Conservation (phyloP, 768 basidiomycete genomes). For the Suillus discolor region DNA sequence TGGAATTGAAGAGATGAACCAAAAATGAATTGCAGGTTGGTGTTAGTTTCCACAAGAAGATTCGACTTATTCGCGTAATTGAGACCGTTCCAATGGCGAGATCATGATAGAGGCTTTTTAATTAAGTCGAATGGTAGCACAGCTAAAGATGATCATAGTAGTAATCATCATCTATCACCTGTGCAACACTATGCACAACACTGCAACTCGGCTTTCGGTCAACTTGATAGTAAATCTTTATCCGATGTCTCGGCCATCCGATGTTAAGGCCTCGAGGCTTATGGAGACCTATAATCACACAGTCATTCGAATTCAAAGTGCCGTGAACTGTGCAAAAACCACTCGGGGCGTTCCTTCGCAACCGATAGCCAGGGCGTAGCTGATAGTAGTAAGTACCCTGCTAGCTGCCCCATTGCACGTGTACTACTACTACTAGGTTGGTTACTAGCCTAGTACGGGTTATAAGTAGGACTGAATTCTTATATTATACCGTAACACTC, state of each 20-base stretch:
- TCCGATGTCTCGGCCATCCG: slow-evolving; percentile 8
- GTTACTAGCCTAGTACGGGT: background rate
- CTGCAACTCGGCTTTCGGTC: background rate
- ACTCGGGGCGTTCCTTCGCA: background rate
- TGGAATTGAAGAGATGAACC: background rate
- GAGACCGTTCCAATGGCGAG: slow-evolving; percentile 1
- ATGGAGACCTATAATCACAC: background rate
- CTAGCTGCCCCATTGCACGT: slow-evolving; percentile 1
- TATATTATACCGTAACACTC: slow-evolving; percentile 1
- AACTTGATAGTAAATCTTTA: background rate
- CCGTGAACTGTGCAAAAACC: background rate
- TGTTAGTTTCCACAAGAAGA: background rate
- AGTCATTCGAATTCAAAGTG: background rate
- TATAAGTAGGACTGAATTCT: background rate
- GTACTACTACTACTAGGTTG: too few relatives aligned
- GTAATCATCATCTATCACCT: background rate
- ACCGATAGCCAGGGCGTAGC: background rate
- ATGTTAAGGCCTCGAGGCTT: slow-evolving; percentile 9
- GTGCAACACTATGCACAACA: background rate
- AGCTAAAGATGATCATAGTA: background rate
- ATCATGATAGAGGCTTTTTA: slow-evolving; percentile 1
- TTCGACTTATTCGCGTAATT: slow-evolving; percentile 2
- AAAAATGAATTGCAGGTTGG: slow-evolving; percentile 1
- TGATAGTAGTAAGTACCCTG: background rate
- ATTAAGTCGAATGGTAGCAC: background rate